These are phyloP conservation scores for Colletotrichum cuscutae DNA, from an alignment of 2,329 filamentous ascomycete genomes.

Conservation along the genomic window DNA sequence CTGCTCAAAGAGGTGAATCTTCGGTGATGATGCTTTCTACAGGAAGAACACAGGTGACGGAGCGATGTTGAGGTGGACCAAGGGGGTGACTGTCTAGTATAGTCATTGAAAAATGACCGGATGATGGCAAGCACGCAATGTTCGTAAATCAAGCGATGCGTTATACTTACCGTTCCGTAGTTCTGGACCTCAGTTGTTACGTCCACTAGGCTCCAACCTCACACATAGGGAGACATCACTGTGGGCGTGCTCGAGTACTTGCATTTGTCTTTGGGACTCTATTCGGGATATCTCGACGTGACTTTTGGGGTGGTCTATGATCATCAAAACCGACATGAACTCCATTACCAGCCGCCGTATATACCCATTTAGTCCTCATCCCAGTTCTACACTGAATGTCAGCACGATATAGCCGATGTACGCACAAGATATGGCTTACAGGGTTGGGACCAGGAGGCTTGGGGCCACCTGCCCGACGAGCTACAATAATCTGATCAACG, in stretches of 20 bases:
- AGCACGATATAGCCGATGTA: slow-evolving; percentile 36
- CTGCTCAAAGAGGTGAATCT: too few relatives aligned
- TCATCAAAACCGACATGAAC: slow-evolving; percentile 34
- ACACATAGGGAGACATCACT: neutral
- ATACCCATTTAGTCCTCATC: slow-evolving; percentile 64
- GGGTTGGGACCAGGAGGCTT: slow-evolving; percentile 97
- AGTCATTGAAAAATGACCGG: too few relatives aligned
- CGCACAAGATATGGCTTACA: slow-evolving; percentile 47
- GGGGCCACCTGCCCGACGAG: slow-evolving; percentile 94
- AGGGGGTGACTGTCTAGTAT: too few relatives aligned
- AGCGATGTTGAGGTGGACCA: too few relatives aligned
- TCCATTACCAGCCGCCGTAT: slow-evolving; percentile 27
- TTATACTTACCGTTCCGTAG: too few relatives aligned
- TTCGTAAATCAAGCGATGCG: too few relatives aligned
- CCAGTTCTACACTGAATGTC: slow-evolving; percentile 62
- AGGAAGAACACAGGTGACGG: too few relatives aligned
- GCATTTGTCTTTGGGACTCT: slow-evolving; percentile 28
- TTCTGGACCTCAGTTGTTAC: neutral
- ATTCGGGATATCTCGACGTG: slow-evolving; percentile 36
- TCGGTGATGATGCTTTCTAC: too few relatives aligned
- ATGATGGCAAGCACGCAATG: too few relatives aligned
- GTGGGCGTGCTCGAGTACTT: neutral
- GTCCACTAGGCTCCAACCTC: neutral
- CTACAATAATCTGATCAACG: slow-evolving; percentile 99
- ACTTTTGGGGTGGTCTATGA: slow-evolving; percentile 34